A percentile compares a stretch with the other conserved stretches of the same genome.
Conservation (phyloP, 2,329 filamentous ascomycete genomes). For the Alternaria postmessia region DNA sequence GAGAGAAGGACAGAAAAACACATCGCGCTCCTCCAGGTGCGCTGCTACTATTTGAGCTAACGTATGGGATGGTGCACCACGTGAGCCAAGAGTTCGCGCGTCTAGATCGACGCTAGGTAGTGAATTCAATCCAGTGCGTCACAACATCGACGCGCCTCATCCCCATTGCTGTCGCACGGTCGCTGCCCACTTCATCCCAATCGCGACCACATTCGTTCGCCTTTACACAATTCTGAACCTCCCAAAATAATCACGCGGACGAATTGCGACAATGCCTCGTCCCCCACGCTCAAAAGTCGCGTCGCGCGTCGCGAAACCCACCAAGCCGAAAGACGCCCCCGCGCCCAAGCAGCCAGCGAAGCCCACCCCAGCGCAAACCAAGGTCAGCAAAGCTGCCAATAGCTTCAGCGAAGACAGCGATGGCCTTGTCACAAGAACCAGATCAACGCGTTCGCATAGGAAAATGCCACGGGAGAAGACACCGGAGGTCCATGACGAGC, state of each 20-base stretch:
- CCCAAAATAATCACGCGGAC: slow-evolving; percentile 1
- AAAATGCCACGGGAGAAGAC: slow-evolving; percentile 30
- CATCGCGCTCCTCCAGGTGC: not conserved
- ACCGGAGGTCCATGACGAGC: slow-evolving; percentile 29
- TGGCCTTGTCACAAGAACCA: slow-evolving; percentile 43
- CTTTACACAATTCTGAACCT: slow-evolving; percentile 7
- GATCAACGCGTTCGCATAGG: slow-evolving; percentile 29
- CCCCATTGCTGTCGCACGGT: slow-evolving; percentile 15
- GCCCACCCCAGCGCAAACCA: slow-evolving; percentile 25
- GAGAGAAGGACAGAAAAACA: not conserved
- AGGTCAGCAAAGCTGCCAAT: slow-evolving; percentile 21
- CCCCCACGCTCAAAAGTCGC: slow-evolving; percentile 49
- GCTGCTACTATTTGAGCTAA: not conserved
- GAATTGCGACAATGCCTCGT: slow-evolving; percentile 43
- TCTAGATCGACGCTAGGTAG: slow-evolving; percentile 17
- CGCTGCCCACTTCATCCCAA: slow-evolving; percentile 6
- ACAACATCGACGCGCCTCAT: slow-evolving; percentile 24
- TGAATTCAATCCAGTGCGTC: slow-evolving; percentile 24
- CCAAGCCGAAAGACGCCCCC: slow-evolving; percentile 28
- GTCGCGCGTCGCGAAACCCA: slow-evolving; percentile 43
- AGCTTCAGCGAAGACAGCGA: slow-evolving; percentile 50
- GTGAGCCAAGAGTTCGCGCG: slow-evolving; percentile 22
- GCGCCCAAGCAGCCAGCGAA: slow-evolving; percentile 28
- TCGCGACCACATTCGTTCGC: slow-evolving; percentile 14
- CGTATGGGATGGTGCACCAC: slow-evolving; percentile 1